Base-by-base conservation (phyloP, 106 monocot genomes). In the Apostasia ramifera region DNA sequence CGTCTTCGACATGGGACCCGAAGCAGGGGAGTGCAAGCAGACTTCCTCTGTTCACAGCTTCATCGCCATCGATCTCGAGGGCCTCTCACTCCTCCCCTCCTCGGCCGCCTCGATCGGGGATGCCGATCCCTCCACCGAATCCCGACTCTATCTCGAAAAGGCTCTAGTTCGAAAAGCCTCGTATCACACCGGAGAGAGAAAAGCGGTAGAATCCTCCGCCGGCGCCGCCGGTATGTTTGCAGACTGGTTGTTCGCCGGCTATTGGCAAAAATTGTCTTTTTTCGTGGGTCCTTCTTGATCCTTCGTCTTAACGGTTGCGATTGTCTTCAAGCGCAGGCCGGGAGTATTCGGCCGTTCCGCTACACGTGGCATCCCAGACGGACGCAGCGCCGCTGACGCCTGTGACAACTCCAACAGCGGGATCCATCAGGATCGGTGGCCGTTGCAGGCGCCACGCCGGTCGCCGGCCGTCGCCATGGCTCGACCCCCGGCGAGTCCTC, bases 401-500 rank as follows among this genome's bases (percentile, higher is more conserved):
- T 43, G 41, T 8, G 37, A 37, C 12, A 4, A 71, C 70, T 9
- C 40, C 70, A 1, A 38, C 59, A 38, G 3, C 47, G 37, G 0
- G 8, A 5, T 7, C 11, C 6, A 14, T 38, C 15, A 47, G 47
- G 46, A 9, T 41, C 9, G 40, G 59, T 38, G 40, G 40, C 8
- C 40, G 59, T 38, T 6, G 13, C 37, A 48, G 60, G 71, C 13
- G 15, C 11, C 13, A 46, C 59, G 48, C 59, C 8, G 44, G 71
- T 41, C 45, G 44, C 9, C 44, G 44, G 59, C 42, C 44, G 26
- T 59, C 47, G 13, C 45, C 38, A 46, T 59, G 59, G 71, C 71
- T 71, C 10, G 59, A 71, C 15, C 71, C 71, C 37, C 58, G 71
- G 49, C n/a, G 59, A 39, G 71, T 71, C 5, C 9, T 71, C 9